A percentile compares a stretch with the other conserved stretches of the same genome.
phyloP scores from a whole-genome alignment of 345 rosid species.

The Heritiera fomes region DNA sequence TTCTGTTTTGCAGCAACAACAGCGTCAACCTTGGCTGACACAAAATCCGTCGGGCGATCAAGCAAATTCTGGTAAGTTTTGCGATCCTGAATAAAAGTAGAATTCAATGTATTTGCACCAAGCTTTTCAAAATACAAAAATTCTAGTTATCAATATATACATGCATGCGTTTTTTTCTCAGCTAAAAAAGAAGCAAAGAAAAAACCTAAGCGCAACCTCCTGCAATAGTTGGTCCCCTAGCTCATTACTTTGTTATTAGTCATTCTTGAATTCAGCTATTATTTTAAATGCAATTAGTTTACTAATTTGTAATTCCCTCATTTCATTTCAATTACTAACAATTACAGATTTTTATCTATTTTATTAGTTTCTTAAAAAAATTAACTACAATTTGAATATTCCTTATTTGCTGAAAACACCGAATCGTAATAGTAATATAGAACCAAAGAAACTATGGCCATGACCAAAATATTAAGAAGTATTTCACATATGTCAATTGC shows the following conservation, averaged over 20 bases:
- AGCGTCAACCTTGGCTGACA: constrained; percentile 6
- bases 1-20: not conserved
- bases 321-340: too few species aligned
- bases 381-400: too few species aligned
- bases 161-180: not conserved
- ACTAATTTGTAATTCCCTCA: too few species aligned
- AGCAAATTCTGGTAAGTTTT: not conserved
- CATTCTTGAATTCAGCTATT: not conserved
- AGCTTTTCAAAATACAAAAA: not conserved
- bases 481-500: too few species aligned
- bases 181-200: not conserved
- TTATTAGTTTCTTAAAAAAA: too few species aligned
- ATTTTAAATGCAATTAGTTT: too few species aligned
- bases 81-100: not conserved
- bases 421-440: too few species aligned
- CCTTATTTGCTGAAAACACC: too few species aligned
- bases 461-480: too few species aligned
- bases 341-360: too few species aligned
- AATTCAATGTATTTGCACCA: not conserved
- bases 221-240: not conserved
- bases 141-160: not conserved
- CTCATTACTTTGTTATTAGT: not conserved
- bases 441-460: too few species aligned
- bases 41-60: not conserved
- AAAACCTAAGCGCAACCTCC: not conserved